Evolutionary conservation across 2,329 filamentous ascomycete species (phyloP).

Genomic region (Rutstroemia sydowiana): DNA sequence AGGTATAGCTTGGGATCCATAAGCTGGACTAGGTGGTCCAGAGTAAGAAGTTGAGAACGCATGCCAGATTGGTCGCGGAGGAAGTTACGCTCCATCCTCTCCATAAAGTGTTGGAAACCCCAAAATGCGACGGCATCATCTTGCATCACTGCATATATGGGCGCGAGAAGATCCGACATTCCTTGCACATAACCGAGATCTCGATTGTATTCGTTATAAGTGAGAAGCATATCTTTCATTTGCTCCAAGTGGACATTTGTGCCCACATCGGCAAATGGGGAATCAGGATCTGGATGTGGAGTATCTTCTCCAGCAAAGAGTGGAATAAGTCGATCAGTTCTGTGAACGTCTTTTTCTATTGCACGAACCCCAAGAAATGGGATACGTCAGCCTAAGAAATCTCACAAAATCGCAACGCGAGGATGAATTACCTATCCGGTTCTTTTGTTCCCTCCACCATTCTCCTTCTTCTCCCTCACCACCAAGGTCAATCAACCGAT

Average conservation of each 20-base stretch:
- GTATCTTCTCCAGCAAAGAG: slow-evolving; percentile 95
- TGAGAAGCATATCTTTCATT: slow-evolving; percentile 98
- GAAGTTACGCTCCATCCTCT: slow-evolving; percentile 96
- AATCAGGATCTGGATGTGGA: slow-evolving; percentile 91
- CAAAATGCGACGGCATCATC: slow-evolving; percentile 96
- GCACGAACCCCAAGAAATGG: slow-evolving; percentile 43
- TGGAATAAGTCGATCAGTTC: slow-evolving; percentile 90
- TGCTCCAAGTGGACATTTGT: slow-evolving; percentile 98
- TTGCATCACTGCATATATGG: slow-evolving; percentile 94
- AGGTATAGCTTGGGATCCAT: slow-evolving; percentile 93
- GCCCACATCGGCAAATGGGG: slow-evolving; percentile 83
- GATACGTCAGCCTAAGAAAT: slow-evolving; percentile 31
- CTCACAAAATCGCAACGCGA: not conserved
- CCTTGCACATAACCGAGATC: slow-evolving; percentile 96
- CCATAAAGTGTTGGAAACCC: slow-evolving; percentile 94
- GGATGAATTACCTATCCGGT: slow-evolving; percentile 70
- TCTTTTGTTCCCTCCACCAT: slow-evolving; percentile 94
- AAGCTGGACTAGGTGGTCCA: slow-evolving; percentile 92
- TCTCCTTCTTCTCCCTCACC: slow-evolving; percentile 77
- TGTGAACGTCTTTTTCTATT: slow-evolving; percentile 95
- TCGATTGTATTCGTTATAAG: slow-evolving; percentile 96
- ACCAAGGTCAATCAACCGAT: slow-evolving; percentile 75
- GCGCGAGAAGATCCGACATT: slow-evolving; percentile 94
- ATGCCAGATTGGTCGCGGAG: slow-evolving; percentile 93
- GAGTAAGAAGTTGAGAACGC: slow-evolving; percentile 80